phyloP scores from a whole-genome alignment of 2,329 filamentous ascomycete species.

The Sarocladium strictum region DNA sequence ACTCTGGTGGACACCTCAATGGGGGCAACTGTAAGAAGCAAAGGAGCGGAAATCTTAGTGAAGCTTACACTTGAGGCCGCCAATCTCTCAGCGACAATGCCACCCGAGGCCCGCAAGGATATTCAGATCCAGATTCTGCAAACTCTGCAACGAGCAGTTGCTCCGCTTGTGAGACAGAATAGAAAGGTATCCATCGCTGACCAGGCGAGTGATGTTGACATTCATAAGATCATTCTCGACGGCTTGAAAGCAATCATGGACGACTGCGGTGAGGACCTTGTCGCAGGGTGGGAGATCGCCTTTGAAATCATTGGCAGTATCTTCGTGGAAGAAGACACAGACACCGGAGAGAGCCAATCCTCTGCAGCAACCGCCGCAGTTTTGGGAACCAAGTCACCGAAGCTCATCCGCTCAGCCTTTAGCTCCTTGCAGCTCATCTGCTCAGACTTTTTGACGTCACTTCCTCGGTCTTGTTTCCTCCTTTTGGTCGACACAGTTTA shows the following conservation, averaged over 20 bases:
- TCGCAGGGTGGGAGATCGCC: conserved; percentile 77
- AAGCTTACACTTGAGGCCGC: conserved; percentile 52
- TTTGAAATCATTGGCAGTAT: conserved; percentile 82
- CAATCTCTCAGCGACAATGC: conserved; percentile 46
- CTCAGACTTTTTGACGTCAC: conserved; percentile 81
- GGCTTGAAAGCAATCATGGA: conserved; percentile 78
- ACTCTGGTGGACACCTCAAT: conserved; percentile 42
- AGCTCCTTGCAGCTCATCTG: conserved; percentile 86
- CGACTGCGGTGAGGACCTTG: conserved; percentile 76
- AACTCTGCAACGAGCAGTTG: conserved; percentile 57
- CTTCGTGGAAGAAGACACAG: conserved; percentile 47
- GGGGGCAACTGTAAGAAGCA: conserved; percentile 46
- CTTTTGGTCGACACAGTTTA: conserved; percentile 82
- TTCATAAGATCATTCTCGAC: conserved; percentile 75
- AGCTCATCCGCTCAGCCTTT: conserved; percentile 81
- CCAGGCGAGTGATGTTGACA: conserved; percentile 64
- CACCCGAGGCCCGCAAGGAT: conserved; percentile 43
- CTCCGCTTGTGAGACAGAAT: conserved; percentile 45
- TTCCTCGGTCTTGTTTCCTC: conserved; percentile 65
- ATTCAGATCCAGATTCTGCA: conserved; percentile 69
- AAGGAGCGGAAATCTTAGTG: conserved; percentile 60
- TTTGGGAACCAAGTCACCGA: conserved; percentile 56
- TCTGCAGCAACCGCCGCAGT: conserved; percentile 23
- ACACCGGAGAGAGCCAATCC: conserved; percentile 24
- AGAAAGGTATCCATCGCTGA: conserved; percentile 49